A percentile compares a stretch with the other conserved stretches of the same genome.
Conservation (phyloP, 2,329 filamentous ascomycete species). For the Fusarium sp. region DNA sequence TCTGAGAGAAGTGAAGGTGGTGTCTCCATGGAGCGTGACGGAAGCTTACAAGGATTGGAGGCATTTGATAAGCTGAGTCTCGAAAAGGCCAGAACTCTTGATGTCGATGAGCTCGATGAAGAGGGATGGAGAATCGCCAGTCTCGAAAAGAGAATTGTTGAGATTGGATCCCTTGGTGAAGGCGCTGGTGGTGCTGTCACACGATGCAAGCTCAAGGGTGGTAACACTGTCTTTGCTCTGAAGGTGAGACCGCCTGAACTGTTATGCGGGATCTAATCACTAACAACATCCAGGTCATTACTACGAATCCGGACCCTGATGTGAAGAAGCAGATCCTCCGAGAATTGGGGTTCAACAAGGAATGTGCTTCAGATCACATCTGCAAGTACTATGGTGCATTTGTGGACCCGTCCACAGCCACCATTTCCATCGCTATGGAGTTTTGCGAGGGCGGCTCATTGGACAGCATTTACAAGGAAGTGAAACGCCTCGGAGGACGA, state of each 20-base stretch:
- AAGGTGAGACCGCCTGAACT: conserved; percentile 72
- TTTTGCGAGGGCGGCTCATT: conserved; percentile 97
- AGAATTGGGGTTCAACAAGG: conserved; percentile 97
- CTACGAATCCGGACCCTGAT: conserved; percentile 95
- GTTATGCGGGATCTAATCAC: conserved; percentile 10
- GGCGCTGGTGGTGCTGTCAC: conserved; percentile 97
- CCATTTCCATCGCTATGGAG: conserved; percentile 99
- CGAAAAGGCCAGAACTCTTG: conserved; percentile 83
- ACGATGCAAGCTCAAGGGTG: conserved; percentile 86
- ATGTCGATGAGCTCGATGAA: conserved; percentile 95
- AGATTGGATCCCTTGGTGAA: conserved; percentile 90
- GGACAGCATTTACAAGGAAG: conserved; percentile 96
- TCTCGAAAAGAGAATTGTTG: conserved; percentile 85
- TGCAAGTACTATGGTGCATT: conserved; percentile 98
- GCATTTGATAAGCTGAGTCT: conserved; percentile 83
- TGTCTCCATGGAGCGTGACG: conserved; percentile 82
- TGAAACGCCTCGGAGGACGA: conserved; percentile 92
- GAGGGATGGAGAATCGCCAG: conserved; percentile 95
- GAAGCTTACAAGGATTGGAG: conserved; percentile 80
- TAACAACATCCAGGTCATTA: conserved; percentile 79
- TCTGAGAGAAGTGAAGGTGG: conserved; percentile 83
- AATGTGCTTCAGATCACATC: conserved; percentile 94
- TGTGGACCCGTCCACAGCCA: conserved; percentile 93
- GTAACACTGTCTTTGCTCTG: conserved; percentile 93
- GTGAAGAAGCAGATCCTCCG: conserved; percentile 98